Conservation (phyloP, 495 filamentous ascomycete genomes). For the Trichoderma virens region DNA sequence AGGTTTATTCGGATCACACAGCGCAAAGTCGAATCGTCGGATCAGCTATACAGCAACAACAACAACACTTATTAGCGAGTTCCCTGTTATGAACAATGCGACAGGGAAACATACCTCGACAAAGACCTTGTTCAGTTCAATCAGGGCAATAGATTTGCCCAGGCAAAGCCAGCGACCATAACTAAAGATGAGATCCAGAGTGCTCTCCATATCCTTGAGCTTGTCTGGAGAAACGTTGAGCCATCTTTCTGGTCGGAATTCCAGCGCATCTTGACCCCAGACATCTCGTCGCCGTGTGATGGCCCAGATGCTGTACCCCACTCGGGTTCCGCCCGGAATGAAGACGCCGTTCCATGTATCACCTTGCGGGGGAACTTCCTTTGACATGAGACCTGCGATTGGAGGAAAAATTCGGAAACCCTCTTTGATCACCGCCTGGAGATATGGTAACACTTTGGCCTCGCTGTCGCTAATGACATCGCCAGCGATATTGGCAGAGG, state of each 20-base stretch:
- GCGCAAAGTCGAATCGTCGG: slow-evolving; percentile 35
- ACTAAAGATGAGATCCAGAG: slow-evolving; percentile 24
- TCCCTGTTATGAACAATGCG: background rate
- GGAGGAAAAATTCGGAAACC: slow-evolving; percentile 38
- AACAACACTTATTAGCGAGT: background rate
- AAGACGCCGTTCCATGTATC: slow-evolving; percentile 33
- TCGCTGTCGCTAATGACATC: slow-evolving; percentile 11
- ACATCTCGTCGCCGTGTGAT: slow-evolving; percentile 16
- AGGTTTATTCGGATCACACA: slow-evolving; percentile 35
- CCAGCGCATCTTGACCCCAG: slow-evolving; percentile 30
- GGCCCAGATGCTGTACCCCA: slow-evolving; percentile 34
- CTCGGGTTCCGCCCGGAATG: slow-evolving; percentile 34
- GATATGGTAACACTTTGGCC: slow-evolving; percentile 23
- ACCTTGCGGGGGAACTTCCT: slow-evolving; percentile 40
- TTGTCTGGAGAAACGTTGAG: slow-evolving; percentile 27
- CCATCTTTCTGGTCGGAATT: slow-evolving; percentile 49
- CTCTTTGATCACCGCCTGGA: slow-evolving; percentile 48
- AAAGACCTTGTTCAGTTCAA: slow-evolving; percentile 45
- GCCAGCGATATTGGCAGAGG: slow-evolving; percentile 12
- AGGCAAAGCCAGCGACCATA: slow-evolving; percentile 33
- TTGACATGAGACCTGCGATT: slow-evolving; percentile 29
- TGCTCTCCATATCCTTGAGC: slow-evolving; percentile 18
- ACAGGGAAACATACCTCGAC: slow-evolving; percentile 38
- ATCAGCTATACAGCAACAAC: slow-evolving; percentile 26
- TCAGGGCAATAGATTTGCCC: slow-evolving; percentile 30